These are phyloP conservation scores for Fonsecaea pedrosoi DNA, from an alignment of 2,329 filamentous ascomycete genomes.

Conservation along the genomic window DNA sequence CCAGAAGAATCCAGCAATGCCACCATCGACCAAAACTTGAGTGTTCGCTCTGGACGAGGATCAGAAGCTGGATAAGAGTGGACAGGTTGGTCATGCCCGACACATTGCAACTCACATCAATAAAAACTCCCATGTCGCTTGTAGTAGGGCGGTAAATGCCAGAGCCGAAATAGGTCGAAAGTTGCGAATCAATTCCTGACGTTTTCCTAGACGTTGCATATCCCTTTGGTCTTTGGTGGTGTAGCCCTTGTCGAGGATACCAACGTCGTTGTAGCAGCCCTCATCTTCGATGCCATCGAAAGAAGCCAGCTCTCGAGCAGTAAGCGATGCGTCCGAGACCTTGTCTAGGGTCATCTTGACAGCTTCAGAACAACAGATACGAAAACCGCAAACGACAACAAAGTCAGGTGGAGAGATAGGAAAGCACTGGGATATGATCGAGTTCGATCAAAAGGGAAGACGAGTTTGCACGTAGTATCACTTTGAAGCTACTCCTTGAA, in stretches of 20 bases:
- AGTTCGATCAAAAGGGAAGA: neutral
- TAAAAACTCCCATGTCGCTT: constrained; percentile 49
- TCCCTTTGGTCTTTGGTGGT: constrained; percentile 44
- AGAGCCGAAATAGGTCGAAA: constrained; percentile 46
- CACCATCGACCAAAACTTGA: constrained; percentile 32
- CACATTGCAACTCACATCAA: constrained; percentile 24
- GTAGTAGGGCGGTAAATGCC: constrained; percentile 47
- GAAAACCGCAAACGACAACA: neutral
- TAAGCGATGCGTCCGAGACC: constrained; percentile 10
- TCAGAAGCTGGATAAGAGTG: neutral
- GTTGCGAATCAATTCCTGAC: constrained; percentile 54
- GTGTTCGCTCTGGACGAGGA: constrained; percentile 23
- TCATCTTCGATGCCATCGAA: constrained; percentile 23
- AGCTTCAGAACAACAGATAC: neutral
- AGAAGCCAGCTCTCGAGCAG: constrained; percentile 21
- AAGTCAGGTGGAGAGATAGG: neutral
- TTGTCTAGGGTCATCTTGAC: constrained; percentile 11
- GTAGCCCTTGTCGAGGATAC: constrained; percentile 27
- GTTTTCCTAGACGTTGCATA: constrained; percentile 60
- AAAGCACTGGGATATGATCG: neutral
- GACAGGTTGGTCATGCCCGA: neutral
- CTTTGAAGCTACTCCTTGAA: neutral
- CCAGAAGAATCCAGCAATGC: constrained; percentile 41
- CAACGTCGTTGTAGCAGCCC: constrained; percentile 26
- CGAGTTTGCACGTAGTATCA: constrained; percentile 1